Base-by-base conservation (phyloP, 176 grass and related monocot genomes). In the Pontederia paniculata region DNA sequence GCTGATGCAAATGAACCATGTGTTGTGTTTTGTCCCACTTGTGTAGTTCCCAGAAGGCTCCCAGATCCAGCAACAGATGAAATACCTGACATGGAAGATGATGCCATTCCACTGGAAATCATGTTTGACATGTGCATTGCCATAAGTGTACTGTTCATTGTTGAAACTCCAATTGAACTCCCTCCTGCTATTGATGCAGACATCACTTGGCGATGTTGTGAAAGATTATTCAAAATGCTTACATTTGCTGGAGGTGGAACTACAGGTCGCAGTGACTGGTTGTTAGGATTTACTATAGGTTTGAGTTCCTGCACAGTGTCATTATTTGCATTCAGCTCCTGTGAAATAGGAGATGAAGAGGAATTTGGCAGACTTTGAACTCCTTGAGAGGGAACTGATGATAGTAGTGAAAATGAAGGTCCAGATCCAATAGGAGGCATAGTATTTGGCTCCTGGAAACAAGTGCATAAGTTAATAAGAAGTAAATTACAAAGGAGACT, bases 41-140 rank as follows among this genome's bases (percentile, higher is more conserved):
- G 84, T 58, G 71, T 66, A 58, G 66, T 73, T 75, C 60, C 49
- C 56, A 84, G 55, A 43, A 74, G 67, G n/a, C 73, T 66, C 58
- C 81, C 85, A 47, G 74, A 69, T 76, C 80, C 93, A 59, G 81
- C 55, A 54, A 89, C 72, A 74, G 86, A 76, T 53, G 94, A 73
- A 57, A 89, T 86, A 58, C 75, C 80, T 50, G 89, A 77, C 9
- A 74, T 72, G 2, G 85, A 59, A 45, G 85, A 74, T 71, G 85
- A 58, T 5, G 52, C 70, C 86, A 84, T 76, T 52, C 86, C 86
- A 55, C 80, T 84, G 41, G 94, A 76, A 66, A 98, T 84, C 78
- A 98, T 88, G 62, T 82, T 98, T 21, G 85, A 81, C 90, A 96
- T 96, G 67, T 96, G 90, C 63, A 96, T 71, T 72, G 87, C 81